Evolutionary conservation across 345 rosid species (phyloP).

Genomic region (Populus tremula): DNA sequence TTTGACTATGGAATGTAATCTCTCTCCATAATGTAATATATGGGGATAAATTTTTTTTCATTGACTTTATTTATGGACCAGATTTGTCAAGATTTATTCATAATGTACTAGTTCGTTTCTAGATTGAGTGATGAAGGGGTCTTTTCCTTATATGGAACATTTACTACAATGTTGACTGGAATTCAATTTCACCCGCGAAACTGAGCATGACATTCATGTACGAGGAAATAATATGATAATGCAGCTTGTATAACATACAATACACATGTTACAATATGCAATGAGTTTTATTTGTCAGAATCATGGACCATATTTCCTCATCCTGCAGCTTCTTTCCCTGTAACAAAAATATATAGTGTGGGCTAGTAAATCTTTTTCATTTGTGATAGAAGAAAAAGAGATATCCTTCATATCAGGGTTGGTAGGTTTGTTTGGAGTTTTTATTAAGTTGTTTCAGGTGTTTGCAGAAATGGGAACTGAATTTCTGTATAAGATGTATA

Average conservation of each 20-base stretch:
- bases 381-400: background rate
- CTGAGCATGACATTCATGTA: background rate
- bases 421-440: background rate
- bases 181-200: background rate
- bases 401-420: background rate
- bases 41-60: background rate
- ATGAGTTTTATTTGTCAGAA: background rate
- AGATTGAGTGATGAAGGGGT: background rate
- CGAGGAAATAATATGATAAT: background rate
- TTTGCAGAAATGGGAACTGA: constrained; percentile 66
- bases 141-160: background rate
- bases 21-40: background rate
- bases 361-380: background rate
- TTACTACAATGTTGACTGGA: background rate
- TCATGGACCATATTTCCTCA: background rate
- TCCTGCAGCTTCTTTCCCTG: background rate
- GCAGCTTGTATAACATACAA: background rate
- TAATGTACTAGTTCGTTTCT: background rate
- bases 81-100: background rate
- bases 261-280: background rate
- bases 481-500: constrained; percentile 56
- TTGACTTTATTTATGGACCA: background rate
- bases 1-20: background rate
- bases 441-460: constrained; percentile 25
- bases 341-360: background rate